Conservation (phyloP, 805 yeast genomes). For the Candida patagonica region DNA sequence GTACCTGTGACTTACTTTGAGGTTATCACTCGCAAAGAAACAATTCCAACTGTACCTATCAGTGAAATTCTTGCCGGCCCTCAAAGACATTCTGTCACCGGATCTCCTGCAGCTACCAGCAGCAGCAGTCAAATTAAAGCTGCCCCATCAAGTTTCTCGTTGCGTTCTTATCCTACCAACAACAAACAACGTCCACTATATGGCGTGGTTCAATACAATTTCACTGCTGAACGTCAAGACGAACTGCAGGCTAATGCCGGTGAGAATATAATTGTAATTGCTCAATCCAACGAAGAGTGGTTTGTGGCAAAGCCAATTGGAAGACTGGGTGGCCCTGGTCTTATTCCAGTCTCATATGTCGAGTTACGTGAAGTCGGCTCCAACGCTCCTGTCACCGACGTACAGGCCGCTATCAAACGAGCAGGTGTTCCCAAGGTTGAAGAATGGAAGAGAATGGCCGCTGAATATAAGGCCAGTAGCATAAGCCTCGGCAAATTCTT, state of each 20-base stretch:
- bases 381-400: slow-evolving; percentile 48
- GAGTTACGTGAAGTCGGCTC: slow-evolving; percentile 72
- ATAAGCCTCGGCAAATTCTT: slow-evolving; percentile 54
- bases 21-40: slow-evolving; percentile 39
- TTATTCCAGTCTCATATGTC: slow-evolving; percentile 86
- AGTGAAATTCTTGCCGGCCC: slow-evolving; percentile 4
- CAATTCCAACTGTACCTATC: slow-evolving; percentile 24
- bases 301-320: slow-evolving; percentile 95
- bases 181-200: slow-evolving; percentile 37
- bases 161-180: not conserved
- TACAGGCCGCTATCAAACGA: slow-evolving; percentile 47
- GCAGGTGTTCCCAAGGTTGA: slow-evolving; percentile 85
- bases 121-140: not conserved
- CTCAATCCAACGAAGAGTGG: slow-evolving; percentile 96
- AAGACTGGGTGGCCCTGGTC: slow-evolving; percentile 92
- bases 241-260: slow-evolving; percentile 80
- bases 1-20: slow-evolving; percentile 85
- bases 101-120: not conserved
- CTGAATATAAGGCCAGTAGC: slow-evolving; percentile 84
- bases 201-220: slow-evolving; percentile 80
- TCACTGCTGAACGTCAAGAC: slow-evolving; percentile 71
- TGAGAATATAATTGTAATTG: slow-evolving; percentile 85
- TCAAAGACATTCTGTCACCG: not conserved
- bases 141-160: not conserved
- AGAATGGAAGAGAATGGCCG: slow-evolving; percentile 88